A percentile compares a stretch with the other conserved stretches of the same genome.
These are phyloP conservation scores for Vitis hybrid DNA, from an alignment of 177 flowering plant genomes.

Conservation along the genomic window DNA sequence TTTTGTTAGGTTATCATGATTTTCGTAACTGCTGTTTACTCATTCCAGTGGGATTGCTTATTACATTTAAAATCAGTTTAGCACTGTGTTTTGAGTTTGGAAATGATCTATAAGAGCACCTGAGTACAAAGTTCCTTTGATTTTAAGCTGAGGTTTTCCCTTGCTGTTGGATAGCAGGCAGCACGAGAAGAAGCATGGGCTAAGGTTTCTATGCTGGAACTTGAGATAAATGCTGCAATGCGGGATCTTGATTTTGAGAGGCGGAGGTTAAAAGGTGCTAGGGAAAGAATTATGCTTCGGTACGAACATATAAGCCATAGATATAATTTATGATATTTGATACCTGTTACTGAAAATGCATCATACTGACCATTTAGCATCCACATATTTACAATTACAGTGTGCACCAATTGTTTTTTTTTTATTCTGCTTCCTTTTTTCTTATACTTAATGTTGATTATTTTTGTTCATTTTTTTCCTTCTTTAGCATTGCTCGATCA, in stretches of 20 bases:
- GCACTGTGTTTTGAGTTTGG: too few species aligned
- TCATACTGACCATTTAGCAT: not conserved
- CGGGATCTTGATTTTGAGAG: conserved; percentile 90
- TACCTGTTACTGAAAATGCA: not conserved
- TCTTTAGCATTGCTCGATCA: too few species aligned
- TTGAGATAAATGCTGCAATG: conserved; percentile 85
- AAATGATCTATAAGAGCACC: too few species aligned
- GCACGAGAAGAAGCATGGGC: conserved; percentile 99
- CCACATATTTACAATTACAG: not conserved
- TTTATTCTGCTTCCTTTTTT: not conserved
- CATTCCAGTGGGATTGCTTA: too few species aligned
- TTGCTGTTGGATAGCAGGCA: conserved; percentile 86
- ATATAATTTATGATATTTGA: not conserved
- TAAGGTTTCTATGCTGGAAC: conserved; percentile 86
- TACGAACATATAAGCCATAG: conserved; percentile 28
- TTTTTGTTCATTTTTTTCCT: too few species aligned
- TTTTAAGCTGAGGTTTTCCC: conserved; percentile 51
- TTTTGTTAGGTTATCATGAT: too few species aligned
- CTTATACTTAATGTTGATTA: too few species aligned
- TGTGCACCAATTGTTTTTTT: not conserved
- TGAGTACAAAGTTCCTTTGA: not conserved
- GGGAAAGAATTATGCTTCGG: conserved; percentile 97
- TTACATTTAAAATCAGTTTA: too few species aligned
- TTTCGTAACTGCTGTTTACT: too few species aligned
- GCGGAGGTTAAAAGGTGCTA: conserved; percentile 79